Base-by-base conservation (phyloP, 805 yeast genomes). In the Kazachstania martiniae region DNA sequence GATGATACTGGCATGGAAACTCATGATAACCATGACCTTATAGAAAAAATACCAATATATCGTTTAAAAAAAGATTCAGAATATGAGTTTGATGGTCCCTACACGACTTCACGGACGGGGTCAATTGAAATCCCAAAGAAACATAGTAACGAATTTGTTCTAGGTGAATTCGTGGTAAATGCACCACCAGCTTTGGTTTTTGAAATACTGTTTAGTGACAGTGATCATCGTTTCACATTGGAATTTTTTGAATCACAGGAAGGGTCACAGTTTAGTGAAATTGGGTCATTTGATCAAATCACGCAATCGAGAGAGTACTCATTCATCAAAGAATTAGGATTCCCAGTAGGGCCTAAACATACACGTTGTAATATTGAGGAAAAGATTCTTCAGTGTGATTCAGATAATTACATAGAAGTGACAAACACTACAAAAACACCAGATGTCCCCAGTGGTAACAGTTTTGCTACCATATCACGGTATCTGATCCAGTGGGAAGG, bases 331-430 rank as follows among this genome's bases (percentile, higher is more conserved):
- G 84, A 79, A 1, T 64, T 91, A 35, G 74, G 76, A 32, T 86
- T 72, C 33, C 71, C 95, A 1, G 74, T 91, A 23, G 98, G 98
- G 0, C 98, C 98, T 9, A 86, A 84, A 46, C 84, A 89, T 16
- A 87, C 99, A 3, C 74, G 68, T 35, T 83, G 94, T 51, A 38
- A 59, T n/a, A 74, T 71, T 12, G 58, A 55, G 3, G 95, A 86
- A 44, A 60, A 65, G 0, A 63, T 82, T 14, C 70, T 74, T 27
- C 58, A 66, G 28, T 54, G 46, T 35, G 74, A 77, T 43, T 52
- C 65, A 12, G 56, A 63, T 4, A 62, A 63, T n/a, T 65, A 66
- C 39, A 68, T 83, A 18, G 68, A 74, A 34, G 71, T 84, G 5
- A 58, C 73, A 2, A 72, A 76, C 24, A 63, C 70, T 1, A 73